phyloP scores from a whole-genome alignment of 2,329 filamentous ascomycete species.

The Talaromyces sp. region DNA sequence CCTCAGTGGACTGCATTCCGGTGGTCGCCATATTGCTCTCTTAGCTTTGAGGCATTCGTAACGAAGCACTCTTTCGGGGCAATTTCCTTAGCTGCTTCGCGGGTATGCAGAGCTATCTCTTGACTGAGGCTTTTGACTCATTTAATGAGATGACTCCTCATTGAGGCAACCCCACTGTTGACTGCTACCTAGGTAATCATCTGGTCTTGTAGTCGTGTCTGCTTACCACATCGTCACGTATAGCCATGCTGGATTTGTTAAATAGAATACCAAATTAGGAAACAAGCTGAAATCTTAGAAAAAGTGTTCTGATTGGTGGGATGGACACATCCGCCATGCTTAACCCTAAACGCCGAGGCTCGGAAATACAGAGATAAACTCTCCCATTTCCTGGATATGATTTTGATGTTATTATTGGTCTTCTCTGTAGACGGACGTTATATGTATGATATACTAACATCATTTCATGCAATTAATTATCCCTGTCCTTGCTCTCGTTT shows the following conservation, averaged over 20 bases:
- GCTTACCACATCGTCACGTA: background rate
- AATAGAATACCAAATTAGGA: background rate
- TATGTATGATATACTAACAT: background rate
- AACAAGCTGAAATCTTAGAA: background rate
- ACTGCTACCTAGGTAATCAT: background rate
- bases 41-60: too few species aligned
- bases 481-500: background rate
- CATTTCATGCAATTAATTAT: background rate
- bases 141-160: background rate
- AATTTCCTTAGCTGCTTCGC: background rate
- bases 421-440: background rate
- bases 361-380: background rate
- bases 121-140: background rate
- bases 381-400: too few species aligned
- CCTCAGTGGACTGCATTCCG: background rate
- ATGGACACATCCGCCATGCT: background rate
- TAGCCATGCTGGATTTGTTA: background rate
- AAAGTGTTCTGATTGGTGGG: background rate
- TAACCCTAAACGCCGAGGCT: slow-evolving; percentile 5
- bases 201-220: background rate
- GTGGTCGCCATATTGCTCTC: too few species aligned
- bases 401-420: too few species aligned
- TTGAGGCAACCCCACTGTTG: background rate
- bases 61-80: background rate
- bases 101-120: background rate